Evolutionary conservation across 768 basidiomycete genomes (phyloP), one percentile per base, ranked within the genome.

Genomic region (Scleroderma bovista): DNA sequence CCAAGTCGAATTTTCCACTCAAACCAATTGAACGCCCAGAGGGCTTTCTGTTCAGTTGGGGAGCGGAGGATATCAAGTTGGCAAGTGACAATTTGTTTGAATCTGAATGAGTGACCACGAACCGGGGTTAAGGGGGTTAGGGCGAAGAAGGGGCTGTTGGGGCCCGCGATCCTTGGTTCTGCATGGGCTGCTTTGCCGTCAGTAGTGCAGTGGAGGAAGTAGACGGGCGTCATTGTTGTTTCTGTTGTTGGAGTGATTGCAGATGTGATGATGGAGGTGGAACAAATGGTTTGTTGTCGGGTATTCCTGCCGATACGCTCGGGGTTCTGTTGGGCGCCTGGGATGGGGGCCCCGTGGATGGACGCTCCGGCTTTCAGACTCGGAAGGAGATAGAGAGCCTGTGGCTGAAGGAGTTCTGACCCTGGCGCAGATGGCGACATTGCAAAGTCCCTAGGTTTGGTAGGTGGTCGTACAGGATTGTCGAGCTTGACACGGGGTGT

Each of bases 41-140:
- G 0, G 78, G 72, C 58, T 75, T 84, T 55, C 93, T 72, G 26
- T 72, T 70, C 24, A 95, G 74, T 70, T 91, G 95, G 22, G 91
- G 88, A 0, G 80, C 83, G 41, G 71, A 73, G 20, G 74, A 74
- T 51, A 94, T 77, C 24, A 96, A 77, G 63, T 93, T 79, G 50
- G 88, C 93, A 59, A 96, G 79, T 37, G 76, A 87, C 70, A 93
- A 93, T 68, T 82, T 88, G 41, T 78, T 74, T 6, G 71, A 73
- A 38, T 81, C 79, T 48, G 83, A 80, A 15, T 69, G 78, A 71
- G 66, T 76, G 67, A 55, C 83, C 64, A 52, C 58, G 72, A 47
- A 61, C 48, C 19, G 57, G 54, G 50, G 43, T 44, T n/a, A 22
- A 42, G 52, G 67, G 46, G 48, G 32, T 15, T 54, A 42, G 42